A percentile compares a stretch with the other conserved stretches of the same genome.
Conservation (phyloP, 163 green algal genomes). For the Chloromonas sp. region DNA sequence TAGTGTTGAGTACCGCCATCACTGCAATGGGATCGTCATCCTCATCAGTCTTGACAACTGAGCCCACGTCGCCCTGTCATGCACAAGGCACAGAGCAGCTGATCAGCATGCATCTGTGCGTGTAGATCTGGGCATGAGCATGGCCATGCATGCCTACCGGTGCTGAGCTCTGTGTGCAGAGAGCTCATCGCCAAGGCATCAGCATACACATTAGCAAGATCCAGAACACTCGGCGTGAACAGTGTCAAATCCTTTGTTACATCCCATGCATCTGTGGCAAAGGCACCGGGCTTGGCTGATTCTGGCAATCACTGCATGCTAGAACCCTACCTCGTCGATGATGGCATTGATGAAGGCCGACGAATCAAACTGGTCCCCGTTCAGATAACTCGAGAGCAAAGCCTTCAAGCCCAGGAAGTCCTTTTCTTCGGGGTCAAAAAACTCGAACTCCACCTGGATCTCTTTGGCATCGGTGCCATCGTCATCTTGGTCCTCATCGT, state of each 20-base stretch:
- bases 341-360: constrained; percentile 72
- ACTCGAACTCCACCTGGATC: constrained; percentile 82
- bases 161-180: no score
- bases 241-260: no score
- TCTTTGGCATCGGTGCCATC: constrained; percentile 31
- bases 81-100: background rate
- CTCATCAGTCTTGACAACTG: constrained; percentile 77
- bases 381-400: constrained; percentile 75
- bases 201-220: no score
- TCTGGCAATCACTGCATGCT: no score
- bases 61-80: constrained; percentile 56
- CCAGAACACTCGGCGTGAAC: no score
- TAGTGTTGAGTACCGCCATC: constrained; percentile 66
- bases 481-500: background rate
- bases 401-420: constrained; percentile 85
- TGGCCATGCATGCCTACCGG: no score
- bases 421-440: constrained; percentile 71
- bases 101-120: background rate
- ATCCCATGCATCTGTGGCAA: no score
- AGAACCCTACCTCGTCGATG: constrained; percentile 42
- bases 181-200: no score
- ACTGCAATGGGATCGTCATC: constrained; percentile 83
- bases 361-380: constrained; percentile 65
- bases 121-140: no score
- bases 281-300: no score